A percentile compares a stretch with the other conserved stretches of the same genome.
Evolutionary conservation across 768 basidiomycete genomes (phyloP).

Genomic region (Harrya chromipes): DNA sequence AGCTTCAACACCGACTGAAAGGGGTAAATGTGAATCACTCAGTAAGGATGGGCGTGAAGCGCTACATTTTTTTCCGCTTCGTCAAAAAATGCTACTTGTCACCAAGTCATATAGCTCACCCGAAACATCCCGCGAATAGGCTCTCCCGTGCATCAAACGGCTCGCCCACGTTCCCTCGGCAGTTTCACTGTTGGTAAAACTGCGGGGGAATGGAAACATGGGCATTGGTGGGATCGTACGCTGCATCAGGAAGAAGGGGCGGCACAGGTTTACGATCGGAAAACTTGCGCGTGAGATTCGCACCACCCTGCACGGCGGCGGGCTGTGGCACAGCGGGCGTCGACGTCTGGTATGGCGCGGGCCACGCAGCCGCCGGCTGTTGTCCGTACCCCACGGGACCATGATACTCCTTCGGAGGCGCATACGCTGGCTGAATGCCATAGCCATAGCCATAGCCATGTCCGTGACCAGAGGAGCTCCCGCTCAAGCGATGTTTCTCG

Average conservation of each 20-base stretch:
- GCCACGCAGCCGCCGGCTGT: conserved; percentile 10
- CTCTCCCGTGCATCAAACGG: background rate
- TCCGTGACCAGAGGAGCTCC: conserved; percentile 25
- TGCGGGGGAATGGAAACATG: conserved; percentile 25
- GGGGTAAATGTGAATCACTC: too few relatives aligned
- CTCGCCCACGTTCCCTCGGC: background rate
- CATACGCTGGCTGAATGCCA: conserved; percentile 19
- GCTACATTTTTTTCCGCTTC: background rate
- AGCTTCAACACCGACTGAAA: conserved; percentile 5
- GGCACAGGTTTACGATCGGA: conserved; percentile 35
- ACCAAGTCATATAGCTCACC: conserved; percentile 2
- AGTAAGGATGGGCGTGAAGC: background rate
- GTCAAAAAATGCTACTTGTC: background rate
- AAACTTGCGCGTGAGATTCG: conserved; percentile 34
- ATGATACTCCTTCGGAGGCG: conserved; percentile 18
- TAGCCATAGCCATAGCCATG: conserved; percentile 22
- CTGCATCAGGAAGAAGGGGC: conserved; percentile 20
- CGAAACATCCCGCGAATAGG: background rate
- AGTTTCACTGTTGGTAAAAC: conserved; percentile 6
- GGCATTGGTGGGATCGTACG: conserved; percentile 22
- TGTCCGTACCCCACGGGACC: conserved; percentile 22
- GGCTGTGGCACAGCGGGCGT: conserved; percentile 13
- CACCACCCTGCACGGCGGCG: conserved; percentile 22
- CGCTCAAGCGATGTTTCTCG: conserved; percentile 24
- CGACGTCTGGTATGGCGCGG: conserved; percentile 10